Base-by-base conservation (phyloP, 2,329 filamentous ascomycete species). In the Samsoniella hepiali region DNA sequence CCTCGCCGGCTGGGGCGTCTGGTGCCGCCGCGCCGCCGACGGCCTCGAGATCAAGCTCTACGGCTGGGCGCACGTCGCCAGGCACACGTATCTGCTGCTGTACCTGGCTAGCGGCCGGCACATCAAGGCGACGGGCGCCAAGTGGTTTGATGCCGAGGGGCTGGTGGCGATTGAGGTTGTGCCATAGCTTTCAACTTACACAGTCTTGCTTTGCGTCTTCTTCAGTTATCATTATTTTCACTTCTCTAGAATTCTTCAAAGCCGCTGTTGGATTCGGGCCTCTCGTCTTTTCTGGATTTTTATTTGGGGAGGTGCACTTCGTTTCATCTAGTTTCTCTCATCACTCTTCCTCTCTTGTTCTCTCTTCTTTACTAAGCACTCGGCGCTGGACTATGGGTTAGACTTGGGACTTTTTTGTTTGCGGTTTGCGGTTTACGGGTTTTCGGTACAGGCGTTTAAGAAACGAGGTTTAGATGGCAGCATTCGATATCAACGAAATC, bases 41-140 rank as follows among this genome's bases (percentile, higher is more conserved):
- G 76, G 74, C 45, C 74, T 71, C 11, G 17, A 13, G 17, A 73
- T 96, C 2, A 83, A 86, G 40, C 73, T 94, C 1, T 95, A 90
- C 72, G 91, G 91, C 70, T 97, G 91, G 88, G 93, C 90, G 0
- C 84, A 88, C 66, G 78, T 91, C 0, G 85, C 86, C 0, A 82
- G 86, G 61, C 88, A 96, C 69, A 81, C 91, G 40, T 96, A 92
- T 73, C 75, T 95, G 4, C 73, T 93, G 45, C 74, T 96, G 0
- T 94, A 90, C 71, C 75, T 93, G 15, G 89, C 87, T 0, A 94
- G 88, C 68, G 81, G 84, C 63, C 81, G 88, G 38, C 81, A 81
- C 65, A 75, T 93, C 17, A 82, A 83, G 64, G 78, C 77, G 7
- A 83, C 83, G 9, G 83, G 83, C 0, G 78, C 85, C 15, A 77